These are phyloP conservation scores for Wallacemonas sp. DNA, from an alignment of 208 protist genomes.

Conservation along the genomic window DNA sequence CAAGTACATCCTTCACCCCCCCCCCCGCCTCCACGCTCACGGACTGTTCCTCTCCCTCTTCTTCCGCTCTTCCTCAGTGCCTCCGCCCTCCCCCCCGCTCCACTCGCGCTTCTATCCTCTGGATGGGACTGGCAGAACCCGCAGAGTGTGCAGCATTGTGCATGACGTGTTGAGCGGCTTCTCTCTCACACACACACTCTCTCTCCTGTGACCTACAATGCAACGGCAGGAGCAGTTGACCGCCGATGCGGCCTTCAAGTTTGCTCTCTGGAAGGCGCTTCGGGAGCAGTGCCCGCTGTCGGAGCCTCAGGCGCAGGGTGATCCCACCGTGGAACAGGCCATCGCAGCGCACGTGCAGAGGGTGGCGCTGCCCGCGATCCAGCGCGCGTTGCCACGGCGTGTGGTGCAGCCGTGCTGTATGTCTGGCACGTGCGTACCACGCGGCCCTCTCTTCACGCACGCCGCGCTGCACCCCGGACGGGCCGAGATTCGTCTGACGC, in stretches of 20 bases:
- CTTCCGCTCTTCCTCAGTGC: too few relatives aligned
- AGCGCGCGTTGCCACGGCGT: slow-evolving; percentile 38
- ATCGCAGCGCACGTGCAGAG: slow-evolving; percentile 27
- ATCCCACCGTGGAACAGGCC: neutral
- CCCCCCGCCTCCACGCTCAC: too few relatives aligned
- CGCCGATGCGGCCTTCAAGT: slow-evolving; percentile 76
- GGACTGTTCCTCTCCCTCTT: too few relatives aligned
- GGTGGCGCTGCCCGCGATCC: slow-evolving; percentile 40
- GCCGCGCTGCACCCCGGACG: slow-evolving; percentile 43
- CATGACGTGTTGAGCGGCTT: neutral
- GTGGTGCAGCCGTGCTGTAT: slow-evolving; percentile 53
- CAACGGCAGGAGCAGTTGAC: slow-evolving; percentile 49
- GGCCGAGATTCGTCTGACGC: slow-evolving; percentile 18
- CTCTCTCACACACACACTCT: neutral
- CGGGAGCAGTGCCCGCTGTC: slow-evolving; percentile 12
- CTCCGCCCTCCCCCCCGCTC: too few relatives aligned
- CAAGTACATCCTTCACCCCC: too few relatives aligned
- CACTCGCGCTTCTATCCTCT: too few relatives aligned
- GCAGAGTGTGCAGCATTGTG: too few relatives aligned
- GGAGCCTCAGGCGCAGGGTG: neutral
- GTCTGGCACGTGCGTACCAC: slow-evolving; percentile 42
- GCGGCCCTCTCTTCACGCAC: slow-evolving; percentile 17
- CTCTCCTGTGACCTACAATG: slow-evolving; percentile 12
- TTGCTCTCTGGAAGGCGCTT: slow-evolving; percentile 61
- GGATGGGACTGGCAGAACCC: too few relatives aligned